Base-by-base conservation (phyloP, 441 rosid species). In the Hura crepitans region DNA sequence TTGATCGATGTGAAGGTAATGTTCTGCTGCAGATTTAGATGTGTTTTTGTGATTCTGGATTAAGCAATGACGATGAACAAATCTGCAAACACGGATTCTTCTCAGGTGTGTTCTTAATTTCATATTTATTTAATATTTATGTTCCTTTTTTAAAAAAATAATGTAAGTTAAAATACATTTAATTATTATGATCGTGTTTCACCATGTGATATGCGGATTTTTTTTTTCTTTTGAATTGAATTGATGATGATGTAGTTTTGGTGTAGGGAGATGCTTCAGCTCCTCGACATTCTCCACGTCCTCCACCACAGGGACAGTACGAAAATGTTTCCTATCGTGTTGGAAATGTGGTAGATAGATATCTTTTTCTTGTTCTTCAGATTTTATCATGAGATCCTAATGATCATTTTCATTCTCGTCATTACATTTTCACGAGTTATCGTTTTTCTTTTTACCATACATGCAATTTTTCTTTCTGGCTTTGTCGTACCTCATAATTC, bases 241-340 rank as follows among this genome's bases (percentile, higher is more conserved):
- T 51, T 45, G 35, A 51, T 45, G 11, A 22, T 15, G 27, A 28
- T 33, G 47, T 43, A 14, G 76, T 69, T 53, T 55, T 35, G 58
- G 33, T 73, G 66, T 60, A 82, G 85, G 87, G 82, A 74, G 85
- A 79, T 64, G 82, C 64, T 45, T 74, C 46, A 14, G 69, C 70
- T 54, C 71, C 81, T 54, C 74, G 80, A 22, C 73, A 82, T 13
- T 60, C 82, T 45, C 73, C 76, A 0, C 61, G 79, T 47, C 73
- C 73, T 42, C 62, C 79, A 37, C 77, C 75, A 5, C 65, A 74
- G 18, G 71, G 68, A 7, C 73, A 80, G 18, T 72, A 72, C 15
- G 89, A 86, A 20, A 71, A 82, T 64, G 60, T 64, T 60, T 54
- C 65, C 67, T 67, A 83, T 74, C 85, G 82, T 53, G 67, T 37